Percentiles rank a stretch among this genome's conserved stretches.
These are phyloP conservation scores for Malassezia slooffiae DNA, from an alignment of 1,284 basidiomycete species.

Conservation along the genomic window DNA sequence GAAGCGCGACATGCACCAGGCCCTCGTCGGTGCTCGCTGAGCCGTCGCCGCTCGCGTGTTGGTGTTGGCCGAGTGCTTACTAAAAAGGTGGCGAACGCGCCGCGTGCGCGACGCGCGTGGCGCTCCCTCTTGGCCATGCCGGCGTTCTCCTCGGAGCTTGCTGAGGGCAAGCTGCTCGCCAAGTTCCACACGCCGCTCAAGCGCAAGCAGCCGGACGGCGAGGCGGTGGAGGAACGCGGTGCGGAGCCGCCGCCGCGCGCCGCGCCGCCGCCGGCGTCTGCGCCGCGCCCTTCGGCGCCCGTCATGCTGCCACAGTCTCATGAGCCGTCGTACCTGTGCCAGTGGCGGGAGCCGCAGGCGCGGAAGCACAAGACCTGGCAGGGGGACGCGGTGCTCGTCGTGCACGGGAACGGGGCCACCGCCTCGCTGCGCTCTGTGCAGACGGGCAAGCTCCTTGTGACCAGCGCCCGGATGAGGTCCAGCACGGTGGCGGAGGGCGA, in stretches of 20 bases:
- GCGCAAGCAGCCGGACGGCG: background rate
- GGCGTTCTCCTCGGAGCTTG: conserved; percentile 11
- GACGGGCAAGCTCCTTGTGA: conserved; percentile 22
- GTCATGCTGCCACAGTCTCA: conserved; percentile 10
- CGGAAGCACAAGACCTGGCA: conserved; percentile 85
- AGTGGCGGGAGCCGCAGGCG: conserved; percentile 57
- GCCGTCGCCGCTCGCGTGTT: background rate
- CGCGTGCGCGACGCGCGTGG: background rate
- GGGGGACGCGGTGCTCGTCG: conserved; percentile 48
- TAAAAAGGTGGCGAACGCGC: background rate
- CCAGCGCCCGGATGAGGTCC: conserved; percentile 8
- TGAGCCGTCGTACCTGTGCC: conserved; percentile 36
- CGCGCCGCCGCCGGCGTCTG: background rate
- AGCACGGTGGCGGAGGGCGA: conserved; percentile 7
- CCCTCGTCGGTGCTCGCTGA: background rate
- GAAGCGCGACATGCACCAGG: conserved; percentile 3
- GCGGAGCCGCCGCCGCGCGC: background rate
- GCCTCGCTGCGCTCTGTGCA: conserved; percentile 29
- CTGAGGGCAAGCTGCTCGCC: conserved; percentile 8
- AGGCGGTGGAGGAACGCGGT: background rate
- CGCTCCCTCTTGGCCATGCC: background rate
- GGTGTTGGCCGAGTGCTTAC: background rate
- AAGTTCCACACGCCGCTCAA: conserved; percentile 13
- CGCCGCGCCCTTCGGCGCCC: background rate
- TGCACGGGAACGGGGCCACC: conserved; percentile 21